Percentiles rank a stretch among this genome's conserved stretches.
phyloP scores from a whole-genome alignment of 2,329 filamentous ascomycete species.

The Aspergillus sp. region DNA sequence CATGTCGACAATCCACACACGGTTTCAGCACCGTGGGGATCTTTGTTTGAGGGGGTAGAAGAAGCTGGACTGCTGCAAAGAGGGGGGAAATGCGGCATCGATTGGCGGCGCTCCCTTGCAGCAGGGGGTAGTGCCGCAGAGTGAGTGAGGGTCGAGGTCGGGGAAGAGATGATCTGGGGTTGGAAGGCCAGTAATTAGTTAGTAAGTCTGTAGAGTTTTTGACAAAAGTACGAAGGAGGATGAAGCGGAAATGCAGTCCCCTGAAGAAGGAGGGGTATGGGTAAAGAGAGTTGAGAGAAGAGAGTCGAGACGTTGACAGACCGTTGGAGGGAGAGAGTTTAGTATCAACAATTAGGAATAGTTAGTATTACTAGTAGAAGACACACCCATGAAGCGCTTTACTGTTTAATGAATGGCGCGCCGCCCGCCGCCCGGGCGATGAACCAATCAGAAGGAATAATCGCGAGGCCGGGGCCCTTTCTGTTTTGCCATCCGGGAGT shows the following conservation, averaged over 20 bases:
- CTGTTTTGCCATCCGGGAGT: conserved; percentile 1
- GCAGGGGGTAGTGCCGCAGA: neutral
- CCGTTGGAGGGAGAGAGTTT: too few relatives aligned
- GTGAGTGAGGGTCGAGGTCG: neutral
- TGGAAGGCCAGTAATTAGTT: neutral
- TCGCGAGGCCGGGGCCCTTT: neutral
- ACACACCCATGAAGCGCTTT: neutral
- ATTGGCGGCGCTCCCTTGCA: conserved; percentile 3
- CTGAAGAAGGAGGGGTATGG: neutral
- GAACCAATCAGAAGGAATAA: neutral
- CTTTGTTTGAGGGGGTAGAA: neutral
- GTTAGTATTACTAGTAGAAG: too few relatives aligned
- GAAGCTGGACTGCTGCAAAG: neutral
- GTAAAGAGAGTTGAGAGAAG: neutral
- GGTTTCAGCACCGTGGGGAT: neutral
- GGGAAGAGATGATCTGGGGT: neutral
- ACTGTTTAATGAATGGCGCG: neutral
- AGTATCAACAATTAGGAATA: too few relatives aligned
- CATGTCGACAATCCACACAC: neutral
- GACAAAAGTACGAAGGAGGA: neutral
- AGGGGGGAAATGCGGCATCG: neutral
- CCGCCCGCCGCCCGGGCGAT: neutral
- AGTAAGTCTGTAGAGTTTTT: neutral
- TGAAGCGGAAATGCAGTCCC: neutral
- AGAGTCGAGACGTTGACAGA: too few relatives aligned